phyloP scores from a whole-genome alignment of 2,329 filamentous ascomycete genomes.

The Amauroascus verrucosus region DNA sequence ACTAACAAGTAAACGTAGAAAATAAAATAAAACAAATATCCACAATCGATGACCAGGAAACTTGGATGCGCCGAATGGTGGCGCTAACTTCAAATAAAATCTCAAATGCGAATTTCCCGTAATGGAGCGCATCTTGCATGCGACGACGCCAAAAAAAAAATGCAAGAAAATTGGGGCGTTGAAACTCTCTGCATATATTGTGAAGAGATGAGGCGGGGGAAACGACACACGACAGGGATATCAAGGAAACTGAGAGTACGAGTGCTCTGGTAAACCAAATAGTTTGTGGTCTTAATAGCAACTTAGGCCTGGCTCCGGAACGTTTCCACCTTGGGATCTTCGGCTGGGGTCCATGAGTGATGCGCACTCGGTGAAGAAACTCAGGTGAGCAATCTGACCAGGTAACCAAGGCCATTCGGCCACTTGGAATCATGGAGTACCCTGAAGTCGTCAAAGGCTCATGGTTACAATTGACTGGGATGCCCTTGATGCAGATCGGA shows the following conservation, averaged over 20 bases:
- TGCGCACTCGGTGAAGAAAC: not conserved
- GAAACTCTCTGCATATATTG: constrained; percentile 3
- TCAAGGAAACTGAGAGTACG: not conserved
- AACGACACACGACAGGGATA: not conserved
- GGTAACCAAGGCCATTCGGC: not conserved
- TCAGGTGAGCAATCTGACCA: not conserved
- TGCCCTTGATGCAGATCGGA: not conserved
- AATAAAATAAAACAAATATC: not conserved
- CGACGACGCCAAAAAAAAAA: not conserved
- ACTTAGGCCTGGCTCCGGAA: not conserved
- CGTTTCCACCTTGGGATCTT: not conserved
- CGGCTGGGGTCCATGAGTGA: not conserved
- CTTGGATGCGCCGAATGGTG: not conserved
- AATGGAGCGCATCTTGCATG: not conserved
- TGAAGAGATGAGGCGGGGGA: not conserved
- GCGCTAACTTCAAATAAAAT: not conserved
- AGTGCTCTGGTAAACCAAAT: too few species aligned
- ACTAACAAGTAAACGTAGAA: not conserved
- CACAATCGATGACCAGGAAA: not conserved
- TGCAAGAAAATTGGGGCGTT: not conserved
- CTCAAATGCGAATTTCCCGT: not conserved
- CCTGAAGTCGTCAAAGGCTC: not conserved
- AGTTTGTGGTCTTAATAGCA: too few species aligned
- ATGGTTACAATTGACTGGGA: constrained; percentile 7
- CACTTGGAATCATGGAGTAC: not conserved